These are phyloP conservation scores for Coemansia sp. DNA, from an alignment of 192 early-diverging fungal genomes.

Conservation along the genomic window DNA sequence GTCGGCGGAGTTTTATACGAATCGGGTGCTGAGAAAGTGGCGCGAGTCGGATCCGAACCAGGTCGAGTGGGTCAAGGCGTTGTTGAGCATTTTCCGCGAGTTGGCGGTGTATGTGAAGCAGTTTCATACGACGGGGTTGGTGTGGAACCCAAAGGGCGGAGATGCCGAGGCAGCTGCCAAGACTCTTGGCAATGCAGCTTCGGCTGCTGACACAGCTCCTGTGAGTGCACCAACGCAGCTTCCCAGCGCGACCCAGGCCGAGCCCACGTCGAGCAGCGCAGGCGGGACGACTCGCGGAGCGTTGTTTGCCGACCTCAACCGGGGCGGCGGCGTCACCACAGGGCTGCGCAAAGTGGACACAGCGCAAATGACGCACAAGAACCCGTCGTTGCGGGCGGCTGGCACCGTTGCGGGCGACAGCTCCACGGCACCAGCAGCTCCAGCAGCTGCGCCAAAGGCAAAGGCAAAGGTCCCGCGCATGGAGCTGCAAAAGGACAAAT, in stretches of 20 bases:
- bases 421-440: background rate
- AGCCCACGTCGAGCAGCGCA: background rate
- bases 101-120: slow-evolving; percentile 87
- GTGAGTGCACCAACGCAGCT: slow-evolving; percentile 60
- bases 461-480: slow-evolving; percentile 59
- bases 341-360: slow-evolving; percentile 93
- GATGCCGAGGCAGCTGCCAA: slow-evolving; percentile 27
- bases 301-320: slow-evolving; percentile 86
- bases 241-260: slow-evolving; percentile 16
- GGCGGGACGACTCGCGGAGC: slow-evolving; percentile 41
- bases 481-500: slow-evolving; percentile 86
- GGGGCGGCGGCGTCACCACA: slow-evolving; percentile 68
- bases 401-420: slow-evolving; percentile 54
- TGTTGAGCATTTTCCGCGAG: slow-evolving; percentile 66
- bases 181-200: slow-evolving; percentile 29
- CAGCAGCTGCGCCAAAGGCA: slow-evolving; percentile 1
- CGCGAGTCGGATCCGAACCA: slow-evolving; percentile 87
- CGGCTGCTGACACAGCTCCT: slow-evolving; percentile 46
- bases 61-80: slow-evolving; percentile 83
- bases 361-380: slow-evolving; percentile 98
- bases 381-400: slow-evolving; percentile 78
- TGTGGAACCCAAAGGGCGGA: slow-evolving; percentile 87
- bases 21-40: slow-evolving; percentile 85
- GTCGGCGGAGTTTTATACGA: slow-evolving; percentile 87
- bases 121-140: slow-evolving; percentile 82